phyloP scores from a whole-genome alignment of 1,284 basidiomycete genomes.

The Cronartium ribicola region DNA sequence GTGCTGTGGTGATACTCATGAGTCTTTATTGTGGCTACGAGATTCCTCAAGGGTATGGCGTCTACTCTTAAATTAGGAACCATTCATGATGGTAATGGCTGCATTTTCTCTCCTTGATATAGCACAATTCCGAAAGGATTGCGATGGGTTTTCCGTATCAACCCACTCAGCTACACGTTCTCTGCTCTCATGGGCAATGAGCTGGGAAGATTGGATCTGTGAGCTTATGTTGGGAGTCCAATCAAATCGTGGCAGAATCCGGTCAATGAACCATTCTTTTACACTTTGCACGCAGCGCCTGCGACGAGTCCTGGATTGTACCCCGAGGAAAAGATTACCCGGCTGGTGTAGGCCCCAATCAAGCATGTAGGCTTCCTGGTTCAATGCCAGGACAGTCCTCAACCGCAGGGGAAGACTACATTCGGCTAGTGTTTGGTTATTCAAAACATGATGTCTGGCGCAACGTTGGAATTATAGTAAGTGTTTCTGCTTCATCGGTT shows the following conservation, averaged over 20 bases:
- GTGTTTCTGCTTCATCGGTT: background rate
- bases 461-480: constrained; percentile 23
- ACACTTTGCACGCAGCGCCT: constrained; percentile 43
- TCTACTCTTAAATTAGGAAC: too few species aligned
- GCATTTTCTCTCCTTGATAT: background rate
- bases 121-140: constrained; percentile 29
- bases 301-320: constrained; percentile 49
- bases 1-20: constrained; percentile 55
- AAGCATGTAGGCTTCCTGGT: constrained; percentile 53
- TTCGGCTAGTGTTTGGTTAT: constrained; percentile 10
- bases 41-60: constrained; percentile 50
- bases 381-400: constrained; percentile 48
- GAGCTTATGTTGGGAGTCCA: constrained; percentile 17
- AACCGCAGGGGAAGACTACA: constrained; percentile 52
- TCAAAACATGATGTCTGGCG: constrained; percentile 19
- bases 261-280: constrained; percentile 12
- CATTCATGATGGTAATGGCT: background rate
- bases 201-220: constrained; percentile 62
- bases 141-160: constrained; percentile 58
- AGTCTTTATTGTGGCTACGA: constrained; percentile 52
- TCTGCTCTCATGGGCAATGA: constrained; percentile 76
- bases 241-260: constrained; percentile 44
- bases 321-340: constrained; percentile 53
- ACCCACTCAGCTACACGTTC: constrained; percentile 67
- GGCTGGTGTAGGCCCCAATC: constrained; percentile 52